Evolutionary conservation across 2,329 filamentous ascomycete species (phyloP).

Genomic region (Diaporthe sp.): DNA sequence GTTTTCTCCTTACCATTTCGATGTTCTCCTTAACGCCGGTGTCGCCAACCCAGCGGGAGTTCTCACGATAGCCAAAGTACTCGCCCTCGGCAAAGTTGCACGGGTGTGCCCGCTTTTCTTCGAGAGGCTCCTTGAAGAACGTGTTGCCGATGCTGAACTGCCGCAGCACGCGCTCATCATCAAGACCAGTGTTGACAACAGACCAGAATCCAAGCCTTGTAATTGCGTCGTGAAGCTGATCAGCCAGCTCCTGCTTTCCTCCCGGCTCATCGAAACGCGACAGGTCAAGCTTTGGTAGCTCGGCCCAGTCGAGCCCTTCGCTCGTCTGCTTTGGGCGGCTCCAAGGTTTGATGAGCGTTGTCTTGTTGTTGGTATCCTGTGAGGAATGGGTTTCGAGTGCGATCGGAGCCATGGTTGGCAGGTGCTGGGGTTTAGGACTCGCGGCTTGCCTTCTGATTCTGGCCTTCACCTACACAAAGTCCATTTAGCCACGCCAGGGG

Average conservation of each 20-base stretch:
- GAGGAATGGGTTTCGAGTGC: background rate
- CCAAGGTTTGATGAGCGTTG: slow-evolving; percentile 4
- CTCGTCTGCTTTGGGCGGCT: slow-evolving; percentile 3
- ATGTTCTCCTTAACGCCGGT: slow-evolving; percentile 17
- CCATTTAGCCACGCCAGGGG: no score
- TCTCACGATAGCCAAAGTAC: slow-evolving; percentile 19
- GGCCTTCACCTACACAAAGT: background rate
- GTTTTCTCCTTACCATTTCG: background rate
- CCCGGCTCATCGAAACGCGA: slow-evolving; percentile 12
- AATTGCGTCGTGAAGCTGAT: slow-evolving; percentile 10
- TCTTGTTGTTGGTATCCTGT: background rate
- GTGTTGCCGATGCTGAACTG: slow-evolving; percentile 21
- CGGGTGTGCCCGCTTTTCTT: slow-evolving; percentile 5
- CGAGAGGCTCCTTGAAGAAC: slow-evolving; percentile 8
- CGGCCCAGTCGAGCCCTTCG: slow-evolving; percentile 7
- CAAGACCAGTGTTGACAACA: slow-evolving; percentile 3
- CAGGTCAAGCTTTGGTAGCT: slow-evolving; percentile 18
- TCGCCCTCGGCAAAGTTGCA: slow-evolving; percentile 17
- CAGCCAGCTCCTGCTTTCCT: slow-evolving; percentile 19
- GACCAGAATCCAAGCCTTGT: slow-evolving; percentile 13
- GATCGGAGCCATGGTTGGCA: background rate
- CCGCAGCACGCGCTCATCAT: slow-evolving; percentile 3
- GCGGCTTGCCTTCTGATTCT: background rate
- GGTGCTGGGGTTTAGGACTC: background rate
- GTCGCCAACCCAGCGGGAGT: slow-evolving; percentile 7